These are phyloP conservation scores for Fomitopsis serialis DNA, from an alignment of 768 basidiomycete species.

Conservation along the genomic window DNA sequence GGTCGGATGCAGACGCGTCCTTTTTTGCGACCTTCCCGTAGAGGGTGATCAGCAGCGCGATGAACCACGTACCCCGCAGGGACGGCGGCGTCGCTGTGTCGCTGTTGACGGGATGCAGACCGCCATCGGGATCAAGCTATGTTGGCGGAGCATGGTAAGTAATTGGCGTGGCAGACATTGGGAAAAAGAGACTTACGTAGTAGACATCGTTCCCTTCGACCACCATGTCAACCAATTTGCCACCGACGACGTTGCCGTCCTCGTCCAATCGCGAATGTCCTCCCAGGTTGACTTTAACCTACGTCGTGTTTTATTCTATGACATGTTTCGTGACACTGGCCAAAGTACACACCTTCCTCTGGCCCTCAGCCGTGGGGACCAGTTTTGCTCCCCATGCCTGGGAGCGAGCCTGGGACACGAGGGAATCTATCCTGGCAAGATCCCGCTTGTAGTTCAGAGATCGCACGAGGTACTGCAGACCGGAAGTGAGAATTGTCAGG, in stretches of 20 bases:
- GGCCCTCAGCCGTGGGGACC: slow-evolving; percentile 50
- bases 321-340: background rate
- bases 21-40: slow-evolving; percentile 14
- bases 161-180: background rate
- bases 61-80: slow-evolving; percentile 65
- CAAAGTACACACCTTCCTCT: slow-evolving; percentile 51
- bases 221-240: slow-evolving; percentile 69
- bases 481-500: slow-evolving; percentile 71
- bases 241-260: slow-evolving; percentile 44
- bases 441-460: slow-evolving; percentile 73
- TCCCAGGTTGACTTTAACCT: slow-evolving; percentile 73
- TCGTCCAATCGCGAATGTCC: slow-evolving; percentile 46
- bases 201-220: slow-evolving; percentile 72
- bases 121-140: slow-evolving; percentile 59
- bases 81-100: slow-evolving; percentile 54
- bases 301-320: background rate
- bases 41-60: slow-evolving; percentile 38
- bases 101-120: slow-evolving; percentile 52
- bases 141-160: slow-evolving; percentile 3
- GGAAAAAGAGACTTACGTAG: slow-evolving; percentile 51
- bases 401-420: slow-evolving; percentile 54
- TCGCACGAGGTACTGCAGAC: slow-evolving; percentile 78
- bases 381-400: slow-evolving; percentile 83
- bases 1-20: slow-evolving; percentile 7
- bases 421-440: slow-evolving; percentile 57